Evolutionary conservation across 2,329 filamentous ascomycete genomes (phyloP), one percentile per base, ranked within the genome.

Genomic region (Colletotrichum sublineola): DNA sequence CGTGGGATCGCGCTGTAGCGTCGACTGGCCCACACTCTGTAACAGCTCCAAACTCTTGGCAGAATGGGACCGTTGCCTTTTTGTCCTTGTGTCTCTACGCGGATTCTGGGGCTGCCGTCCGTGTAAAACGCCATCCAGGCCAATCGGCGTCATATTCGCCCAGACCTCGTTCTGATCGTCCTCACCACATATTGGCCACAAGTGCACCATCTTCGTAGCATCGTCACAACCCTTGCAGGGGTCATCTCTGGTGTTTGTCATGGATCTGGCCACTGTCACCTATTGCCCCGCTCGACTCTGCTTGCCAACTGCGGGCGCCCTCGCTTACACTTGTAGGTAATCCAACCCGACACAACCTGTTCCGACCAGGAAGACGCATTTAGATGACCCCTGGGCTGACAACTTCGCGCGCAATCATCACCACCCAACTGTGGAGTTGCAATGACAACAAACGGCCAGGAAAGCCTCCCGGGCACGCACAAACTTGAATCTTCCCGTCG

Each of bases 31-130:
- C 11, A 63, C 33, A 63, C 48, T 68, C 56, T 73, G 67, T 73
- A 73, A 73, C 70, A 65, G 67, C 60, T 60, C 56, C 60, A 70
- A 73, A 73, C 67, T 73, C 70, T 73, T 73, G 70, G 70, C 70
- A 56, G 52, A 60, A 33, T 29, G 20, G 46, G 58, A 29, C 18
- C 9, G 18, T 68, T 46, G 52, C 50, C 57, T 68, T 53, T 56
- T 53, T 72, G 58, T 70, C 53, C 64, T 53, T 60, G 44, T 60
- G 52, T 33, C 42, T 24, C 58, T 20, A 55, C 66, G 69, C 69
- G 69, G 69, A 46, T 60, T 46, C 20, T 64, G 66, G 66, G 61
- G 18, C 65, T 44, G 55, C 70, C 70, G 67, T 56, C 61, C 20
- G 46, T 46, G 40, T 73, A 60, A 73, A 73, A 73, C 70, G 57